Conservation (phyloP, 257 asterid species). For the Primulina tabacum region DNA sequence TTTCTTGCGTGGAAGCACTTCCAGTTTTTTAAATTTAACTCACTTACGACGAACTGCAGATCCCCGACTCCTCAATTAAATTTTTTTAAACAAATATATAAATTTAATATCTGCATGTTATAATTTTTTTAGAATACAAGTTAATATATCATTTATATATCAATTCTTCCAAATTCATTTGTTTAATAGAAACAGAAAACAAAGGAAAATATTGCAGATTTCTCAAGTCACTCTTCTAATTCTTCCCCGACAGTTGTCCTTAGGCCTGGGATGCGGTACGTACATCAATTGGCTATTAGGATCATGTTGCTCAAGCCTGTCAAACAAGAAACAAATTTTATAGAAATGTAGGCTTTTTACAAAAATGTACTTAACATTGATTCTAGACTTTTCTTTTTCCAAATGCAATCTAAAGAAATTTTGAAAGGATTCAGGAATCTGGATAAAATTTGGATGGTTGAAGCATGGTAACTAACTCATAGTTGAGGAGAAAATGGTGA, state of each 20-base stretch:
- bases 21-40: not conserved
- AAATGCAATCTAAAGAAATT: too few relatives aligned
- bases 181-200: too few relatives aligned
- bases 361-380: too few relatives aligned
- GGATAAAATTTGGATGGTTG: not conserved
- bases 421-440: not conserved
- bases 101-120: too few relatives aligned
- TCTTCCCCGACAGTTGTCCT: conserved; percentile 70
- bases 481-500: conserved; percentile 68
- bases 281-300: conserved; percentile 54
- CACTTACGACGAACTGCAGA: not conserved
- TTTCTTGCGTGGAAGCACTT: not conserved
- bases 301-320: conserved; percentile 61
- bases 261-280: conserved; percentile 83
- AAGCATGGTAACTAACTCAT: conserved; percentile 33
- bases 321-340: not conserved
- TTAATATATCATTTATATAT: too few relatives aligned
- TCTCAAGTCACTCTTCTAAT: conserved; percentile 34
- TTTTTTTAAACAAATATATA: too few relatives aligned
- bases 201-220: too few relatives aligned
- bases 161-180: too few relatives aligned
- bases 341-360: too few relatives aligned
- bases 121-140: too few relatives aligned
- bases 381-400: too few relatives aligned
- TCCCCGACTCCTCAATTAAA: too few relatives aligned